Evolutionary conservation across 352 stramenopile genomes (phyloP).

Genomic region (Phytophthora fragariaefolia): DNA sequence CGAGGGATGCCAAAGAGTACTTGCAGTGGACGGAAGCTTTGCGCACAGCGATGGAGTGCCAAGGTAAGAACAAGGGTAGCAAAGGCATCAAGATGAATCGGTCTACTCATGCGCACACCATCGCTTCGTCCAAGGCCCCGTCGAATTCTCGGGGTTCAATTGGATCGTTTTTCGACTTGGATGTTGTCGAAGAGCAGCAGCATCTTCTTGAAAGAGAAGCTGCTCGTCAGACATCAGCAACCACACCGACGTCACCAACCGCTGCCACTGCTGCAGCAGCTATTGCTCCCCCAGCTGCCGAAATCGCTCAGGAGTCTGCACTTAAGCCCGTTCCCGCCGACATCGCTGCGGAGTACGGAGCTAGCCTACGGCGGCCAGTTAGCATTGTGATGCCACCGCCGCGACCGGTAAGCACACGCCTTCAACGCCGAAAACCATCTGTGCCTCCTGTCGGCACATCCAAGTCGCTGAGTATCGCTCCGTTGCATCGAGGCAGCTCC

Average conservation of each 20-base stretch:
- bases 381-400: constrained; percentile 8
- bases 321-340: constrained; percentile 34
- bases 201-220: constrained; percentile 28
- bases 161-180: constrained; percentile 22
- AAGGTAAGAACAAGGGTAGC: constrained; percentile 23
- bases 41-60: constrained; percentile 22
- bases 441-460: constrained; percentile 1
- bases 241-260: constrained; percentile 25
- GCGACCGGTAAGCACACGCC: constrained; percentile 8
- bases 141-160: constrained; percentile 19
- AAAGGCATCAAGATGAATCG: constrained; percentile 17
- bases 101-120: constrained; percentile 17
- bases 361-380: constrained; percentile 15
- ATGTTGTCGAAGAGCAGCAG: constrained; percentile 25
- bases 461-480: constrained; percentile 6
- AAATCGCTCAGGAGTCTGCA: constrained; percentile 28
- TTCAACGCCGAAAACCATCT: constrained; percentile 32
- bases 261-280: constrained; percentile 18
- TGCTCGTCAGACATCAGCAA: constrained; percentile 8
- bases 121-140: constrained; percentile 29
- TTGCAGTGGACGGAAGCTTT: constrained; percentile 41
- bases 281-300: constrained; percentile 18
- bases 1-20: constrained; percentile 40
- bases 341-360: constrained; percentile 29
- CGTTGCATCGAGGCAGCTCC: constrained; percentile 13